Evolutionary conservation across 768 basidiomycete species (phyloP).

Genomic region (Leucocoprinus leucothites): DNA sequence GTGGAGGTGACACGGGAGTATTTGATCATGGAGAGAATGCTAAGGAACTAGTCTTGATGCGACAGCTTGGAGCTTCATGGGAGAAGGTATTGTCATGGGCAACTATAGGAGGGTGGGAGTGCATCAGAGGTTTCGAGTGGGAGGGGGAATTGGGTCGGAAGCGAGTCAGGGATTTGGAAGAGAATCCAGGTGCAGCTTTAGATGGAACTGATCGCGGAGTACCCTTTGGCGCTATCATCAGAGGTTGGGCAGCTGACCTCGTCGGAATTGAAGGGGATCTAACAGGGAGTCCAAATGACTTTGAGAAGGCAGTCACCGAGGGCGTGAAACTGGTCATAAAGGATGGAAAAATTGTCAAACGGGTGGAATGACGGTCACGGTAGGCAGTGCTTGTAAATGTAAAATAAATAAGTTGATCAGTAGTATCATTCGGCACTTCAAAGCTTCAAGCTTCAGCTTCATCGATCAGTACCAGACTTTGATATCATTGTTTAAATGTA

Average conservation of each 20-base stretch:
- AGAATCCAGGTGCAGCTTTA: slow-evolving; percentile 2
- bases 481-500: too few species aligned
- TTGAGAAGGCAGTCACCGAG: slow-evolving; percentile 41
- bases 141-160: slow-evolving; percentile 25
- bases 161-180: not conserved
- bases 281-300: slow-evolving; percentile 31
- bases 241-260: slow-evolving; percentile 55
- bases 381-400: too few species aligned
- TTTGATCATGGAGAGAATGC: slow-evolving; percentile 62
- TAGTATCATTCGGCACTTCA: too few species aligned
- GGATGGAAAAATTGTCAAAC: slow-evolving; percentile 35
- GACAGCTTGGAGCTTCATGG: slow-evolving; percentile 50
- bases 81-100: slow-evolving; percentile 52
- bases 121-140: slow-evolving; percentile 46
- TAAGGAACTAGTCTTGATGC: slow-evolving; percentile 61
- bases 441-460: too few species aligned
- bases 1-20: slow-evolving; percentile 64
- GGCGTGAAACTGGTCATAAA: slow-evolving; percentile 59
- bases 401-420: too few species aligned
- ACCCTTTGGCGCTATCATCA: slow-evolving; percentile 50
- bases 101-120: slow-evolving; percentile 58
- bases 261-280: slow-evolving; percentile 35
- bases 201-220: slow-evolving; percentile 45
- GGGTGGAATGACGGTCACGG: too few species aligned
- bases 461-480: too few species aligned